Conservation (phyloP, 2,329 filamentous ascomycete genomes). For the Colletotrichum paranaense region DNA sequence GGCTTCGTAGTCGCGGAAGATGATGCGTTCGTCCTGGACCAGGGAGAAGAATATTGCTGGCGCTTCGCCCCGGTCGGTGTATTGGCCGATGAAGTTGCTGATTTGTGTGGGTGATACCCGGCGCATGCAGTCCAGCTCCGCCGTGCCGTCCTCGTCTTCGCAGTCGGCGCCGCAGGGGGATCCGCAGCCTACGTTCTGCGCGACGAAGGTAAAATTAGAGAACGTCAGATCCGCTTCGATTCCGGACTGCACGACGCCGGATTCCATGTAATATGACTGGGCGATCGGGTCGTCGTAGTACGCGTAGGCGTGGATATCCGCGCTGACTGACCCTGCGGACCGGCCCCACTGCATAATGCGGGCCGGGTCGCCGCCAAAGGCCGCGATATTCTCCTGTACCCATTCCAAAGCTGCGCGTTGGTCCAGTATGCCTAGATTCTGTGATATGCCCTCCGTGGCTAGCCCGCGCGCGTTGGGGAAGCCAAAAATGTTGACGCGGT, state of each 20-base stretch:
- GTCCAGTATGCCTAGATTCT: conserved; percentile 36
- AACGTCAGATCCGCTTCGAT: conserved; percentile 40
- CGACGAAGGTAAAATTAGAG: conserved; percentile 50
- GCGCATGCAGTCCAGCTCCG: conserved; percentile 51
- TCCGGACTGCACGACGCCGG: conserved; percentile 49
- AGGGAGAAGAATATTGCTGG: conserved; percentile 42
- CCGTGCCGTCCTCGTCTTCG: conserved; percentile 29
- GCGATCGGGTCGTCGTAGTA: conserved; percentile 59
- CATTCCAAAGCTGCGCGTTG: conserved; percentile 36
- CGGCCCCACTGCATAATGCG: conserved; percentile 59
- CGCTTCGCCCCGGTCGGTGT: conserved; percentile 37
- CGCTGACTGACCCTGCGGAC: conserved; percentile 55
- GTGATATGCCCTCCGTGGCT: conserved; percentile 5
- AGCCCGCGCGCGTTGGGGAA: conserved; percentile 36
- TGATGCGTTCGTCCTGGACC: conserved; percentile 42
- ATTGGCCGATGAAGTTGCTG: conserved; percentile 46
- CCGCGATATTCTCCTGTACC: conserved; percentile 35
- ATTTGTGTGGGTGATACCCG: conserved; percentile 45
- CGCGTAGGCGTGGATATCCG: conserved; percentile 56
- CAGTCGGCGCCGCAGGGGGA: conserved; percentile 35
- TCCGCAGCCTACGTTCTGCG: conserved; percentile 47
- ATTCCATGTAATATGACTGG: conserved; percentile 52
- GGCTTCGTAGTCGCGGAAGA: conserved; percentile 46
- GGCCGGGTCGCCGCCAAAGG: conserved; percentile 32
- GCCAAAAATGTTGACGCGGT: conserved; percentile 37